Evolutionary conservation across 2,329 filamentous ascomycete genomes (phyloP).

Genomic region (Sphaerulina vaccinii): DNA sequence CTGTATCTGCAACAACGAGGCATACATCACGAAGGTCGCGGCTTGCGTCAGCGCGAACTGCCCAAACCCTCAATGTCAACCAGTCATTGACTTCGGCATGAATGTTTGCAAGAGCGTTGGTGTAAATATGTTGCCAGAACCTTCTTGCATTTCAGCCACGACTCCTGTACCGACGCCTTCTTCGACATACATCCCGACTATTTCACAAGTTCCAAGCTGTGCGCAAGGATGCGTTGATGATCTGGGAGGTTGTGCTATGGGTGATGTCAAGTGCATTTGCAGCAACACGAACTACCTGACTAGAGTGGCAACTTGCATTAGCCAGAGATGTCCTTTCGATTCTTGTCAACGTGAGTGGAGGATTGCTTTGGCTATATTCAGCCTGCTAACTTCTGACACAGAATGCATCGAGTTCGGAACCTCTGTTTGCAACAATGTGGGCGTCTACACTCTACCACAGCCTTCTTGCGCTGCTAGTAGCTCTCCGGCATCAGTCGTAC

Average conservation of each 20-base stretch:
- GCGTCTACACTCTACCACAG: slow-evolving; percentile 4
- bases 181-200: background rate
- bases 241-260: slow-evolving; percentile 5
- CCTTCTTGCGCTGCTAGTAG: slow-evolving; percentile 1
- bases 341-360: slow-evolving; percentile 2
- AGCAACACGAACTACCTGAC: slow-evolving; percentile 4
- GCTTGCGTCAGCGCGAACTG: background rate
- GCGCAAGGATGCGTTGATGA: slow-evolving; percentile 1
- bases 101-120: slow-evolving; percentile 8
- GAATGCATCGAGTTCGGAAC: slow-evolving; percentile 12
- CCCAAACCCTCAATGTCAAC: background rate
- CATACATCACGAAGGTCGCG: background rate
- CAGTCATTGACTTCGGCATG: slow-evolving; percentile 12
- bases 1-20: slow-evolving; percentile 6
- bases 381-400: background rate
- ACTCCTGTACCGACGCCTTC: background rate
- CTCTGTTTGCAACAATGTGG: slow-evolving; percentile 3
- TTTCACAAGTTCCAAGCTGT: background rate
- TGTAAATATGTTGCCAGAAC: slow-evolving; percentile 1
- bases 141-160: background rate
- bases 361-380: too few relatives aligned
- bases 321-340: background rate
- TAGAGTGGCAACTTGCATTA: background rate
- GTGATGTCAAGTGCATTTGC: slow-evolving; percentile 8
- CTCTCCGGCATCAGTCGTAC: background rate